These are phyloP conservation scores for Pichia ethanolica DNA, from an alignment of 805 yeast species.

Conservation along the genomic window DNA sequence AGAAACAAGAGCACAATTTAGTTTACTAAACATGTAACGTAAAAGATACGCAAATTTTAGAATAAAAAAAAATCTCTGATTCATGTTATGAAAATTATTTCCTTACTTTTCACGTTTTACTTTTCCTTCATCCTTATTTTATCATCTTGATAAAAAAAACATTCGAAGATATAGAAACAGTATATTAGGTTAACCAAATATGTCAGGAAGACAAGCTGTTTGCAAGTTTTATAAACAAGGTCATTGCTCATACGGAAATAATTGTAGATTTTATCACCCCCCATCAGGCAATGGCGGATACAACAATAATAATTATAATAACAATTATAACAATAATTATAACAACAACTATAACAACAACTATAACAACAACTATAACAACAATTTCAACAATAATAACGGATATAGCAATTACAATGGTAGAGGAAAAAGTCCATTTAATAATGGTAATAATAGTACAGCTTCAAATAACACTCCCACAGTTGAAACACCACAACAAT, in stretches of 20 bases:
- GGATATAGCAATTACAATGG: neutral
- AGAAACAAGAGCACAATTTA: neutral
- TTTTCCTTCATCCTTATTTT: neutral
- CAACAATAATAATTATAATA: constrained; percentile 2
- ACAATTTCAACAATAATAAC: neutral
- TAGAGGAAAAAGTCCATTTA: neutral
- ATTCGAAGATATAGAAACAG: neutral
- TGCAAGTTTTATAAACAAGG: constrained; percentile 38
- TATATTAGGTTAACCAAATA: neutral
- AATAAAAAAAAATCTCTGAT: neutral
- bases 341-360: constrained; percentile 1
- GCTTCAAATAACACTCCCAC: neutral
- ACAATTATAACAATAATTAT: constrained; percentile 4
- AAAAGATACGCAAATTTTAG: neutral
- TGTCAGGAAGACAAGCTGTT: constrained; percentile 25
- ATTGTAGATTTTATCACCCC: constrained; percentile 39
- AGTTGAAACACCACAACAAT: constrained; percentile 3
- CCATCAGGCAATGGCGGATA: constrained; percentile 7
- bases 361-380: neutral
- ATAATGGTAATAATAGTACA: too few species aligned
- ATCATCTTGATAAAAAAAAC: neutral
- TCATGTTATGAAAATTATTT: constrained; percentile 1
- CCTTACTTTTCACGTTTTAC: neutral
- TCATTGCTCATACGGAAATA: constrained; percentile 35
- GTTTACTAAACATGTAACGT: too few species aligned